Conservation (phyloP, 148 eudicot genomes). For the Chenopodium berlandieri region DNA sequence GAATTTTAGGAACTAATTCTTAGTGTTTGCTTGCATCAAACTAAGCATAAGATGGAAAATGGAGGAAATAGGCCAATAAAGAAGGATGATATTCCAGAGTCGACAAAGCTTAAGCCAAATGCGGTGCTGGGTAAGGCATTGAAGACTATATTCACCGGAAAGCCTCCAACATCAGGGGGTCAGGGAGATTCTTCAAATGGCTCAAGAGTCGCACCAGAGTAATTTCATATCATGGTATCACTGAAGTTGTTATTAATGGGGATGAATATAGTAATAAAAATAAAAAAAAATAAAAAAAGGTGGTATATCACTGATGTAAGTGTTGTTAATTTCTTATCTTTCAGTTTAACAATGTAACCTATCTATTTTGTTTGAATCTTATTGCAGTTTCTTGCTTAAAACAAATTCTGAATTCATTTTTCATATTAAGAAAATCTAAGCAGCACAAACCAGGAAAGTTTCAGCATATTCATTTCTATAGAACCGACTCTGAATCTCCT, state of each 20-base stretch:
- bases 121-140: background rate
- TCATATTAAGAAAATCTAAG: background rate
- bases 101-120: slow-evolving; percentile 2
- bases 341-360: background rate
- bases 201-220: slow-evolving; percentile 10
- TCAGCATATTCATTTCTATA: background rate
- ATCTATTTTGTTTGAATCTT: background rate
- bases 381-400: background rate
- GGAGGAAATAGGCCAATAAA: slow-evolving; percentile 3
- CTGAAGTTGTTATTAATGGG: background rate
- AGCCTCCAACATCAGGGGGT: slow-evolving; percentile 12
- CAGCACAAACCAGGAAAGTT: background rate
- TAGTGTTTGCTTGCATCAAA: background rate
- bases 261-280: background rate
- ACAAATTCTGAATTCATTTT: background rate
- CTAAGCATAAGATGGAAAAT: background rate
- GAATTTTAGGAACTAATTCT: background rate
- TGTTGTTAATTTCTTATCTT: background rate
- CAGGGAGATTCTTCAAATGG: slow-evolving; percentile 7
- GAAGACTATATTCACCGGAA: slow-evolving; percentile 8
- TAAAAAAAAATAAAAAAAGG: too few species aligned
- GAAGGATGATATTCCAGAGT: slow-evolving; percentile 15
- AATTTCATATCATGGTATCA: background rate
- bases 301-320: background rate
- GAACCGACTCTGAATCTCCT: background rate